Base-by-base conservation (phyloP, 2,329 filamentous ascomycete genomes). In the Iodosphaeria phyllophila region DNA sequence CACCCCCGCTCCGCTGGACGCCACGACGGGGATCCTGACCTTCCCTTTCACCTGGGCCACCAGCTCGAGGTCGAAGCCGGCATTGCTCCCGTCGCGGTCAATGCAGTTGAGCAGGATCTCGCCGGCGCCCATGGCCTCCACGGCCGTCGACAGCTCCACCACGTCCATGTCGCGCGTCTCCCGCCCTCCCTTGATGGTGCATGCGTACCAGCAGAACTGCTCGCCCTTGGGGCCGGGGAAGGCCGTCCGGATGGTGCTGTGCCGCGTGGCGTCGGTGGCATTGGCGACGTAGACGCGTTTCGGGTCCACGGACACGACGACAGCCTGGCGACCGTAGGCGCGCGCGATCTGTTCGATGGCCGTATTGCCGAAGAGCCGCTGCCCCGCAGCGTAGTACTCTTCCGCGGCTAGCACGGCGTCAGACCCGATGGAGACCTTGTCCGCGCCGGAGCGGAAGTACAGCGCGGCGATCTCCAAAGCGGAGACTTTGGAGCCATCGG, bases 71-170 rank as follows among this genome's bases (percentile, higher is more conserved):
- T 98, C 89, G 45, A 93, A 98, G 2, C 89, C 89, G 38, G 69
- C 77, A 53, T 92, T 93, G 28, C 79, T 89, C 27, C 89, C 89
- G 48, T 98, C 89, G 45, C 77, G 80, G 57, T 98, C 89, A 41
- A 98, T 98, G 57, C 84, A 93, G 54, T 98, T 98, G 28, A 98
- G 67, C 25, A 98, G 56, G 30, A 98, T 78, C 58, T 98, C 89
- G 28, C 89, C 89, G 2, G 78, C 68, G 26, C 89, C 89, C 82
- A 98, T 91, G 28, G 80, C 83, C 54, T 98, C 83, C 18, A 95
- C 86, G 8, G 89, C 89, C 37, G 67, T 71, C 7, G 75, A 71
- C 7, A 98, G 65, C 53, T 95, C 78, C 9, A 84, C 68, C 10
- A 93, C 89, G 46, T 95, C 86, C 36, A 95, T 61, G 47, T 95